Conservation (phyloP, 345 rosid genomes). For the Eucalyptus tenuipes region DNA sequence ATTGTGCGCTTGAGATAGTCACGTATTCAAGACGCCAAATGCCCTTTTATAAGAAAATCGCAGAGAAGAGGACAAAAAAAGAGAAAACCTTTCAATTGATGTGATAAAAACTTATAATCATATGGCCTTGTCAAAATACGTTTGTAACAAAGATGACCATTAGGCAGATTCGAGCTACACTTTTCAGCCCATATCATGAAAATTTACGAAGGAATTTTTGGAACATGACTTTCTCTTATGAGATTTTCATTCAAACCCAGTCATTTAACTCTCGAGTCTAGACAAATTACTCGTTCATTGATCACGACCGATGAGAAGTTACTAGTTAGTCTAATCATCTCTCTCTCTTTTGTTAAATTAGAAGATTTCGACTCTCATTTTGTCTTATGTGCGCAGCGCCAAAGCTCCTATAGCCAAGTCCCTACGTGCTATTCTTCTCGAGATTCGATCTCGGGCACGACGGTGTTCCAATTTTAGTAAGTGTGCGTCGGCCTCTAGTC, state of each 20-base stretch:
- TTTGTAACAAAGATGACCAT: fast-evolving
- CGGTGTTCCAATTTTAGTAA: not conserved
- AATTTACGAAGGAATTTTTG: fast-evolving
- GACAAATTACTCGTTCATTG: fast-evolving
- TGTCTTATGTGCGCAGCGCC: not conserved
- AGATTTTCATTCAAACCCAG: not conserved
- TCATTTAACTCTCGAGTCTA: not conserved
- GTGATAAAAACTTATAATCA: not conserved
- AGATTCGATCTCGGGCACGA: not conserved
- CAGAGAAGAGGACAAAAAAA: fast-evolving
- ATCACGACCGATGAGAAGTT: not conserved
- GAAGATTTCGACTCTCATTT: not conserved
- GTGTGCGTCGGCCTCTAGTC: not conserved
- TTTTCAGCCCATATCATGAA: fast-evolving
- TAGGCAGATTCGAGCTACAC: fast-evolving
- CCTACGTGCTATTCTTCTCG: not conserved
- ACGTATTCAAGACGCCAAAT: not conserved
- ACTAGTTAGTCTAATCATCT: not conserved
- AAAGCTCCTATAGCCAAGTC: not conserved
- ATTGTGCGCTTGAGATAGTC: not conserved
- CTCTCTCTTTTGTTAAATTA: too few relatives aligned
- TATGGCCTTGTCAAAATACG: fast-evolving
- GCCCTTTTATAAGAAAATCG: not conserved
- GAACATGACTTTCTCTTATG: fast-evolving
- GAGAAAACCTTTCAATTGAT: not conserved